Evolutionary conservation across 768 basidiomycete species (phyloP), one percentile per base, ranked within the genome.

Genomic region (Calocera cornea): DNA sequence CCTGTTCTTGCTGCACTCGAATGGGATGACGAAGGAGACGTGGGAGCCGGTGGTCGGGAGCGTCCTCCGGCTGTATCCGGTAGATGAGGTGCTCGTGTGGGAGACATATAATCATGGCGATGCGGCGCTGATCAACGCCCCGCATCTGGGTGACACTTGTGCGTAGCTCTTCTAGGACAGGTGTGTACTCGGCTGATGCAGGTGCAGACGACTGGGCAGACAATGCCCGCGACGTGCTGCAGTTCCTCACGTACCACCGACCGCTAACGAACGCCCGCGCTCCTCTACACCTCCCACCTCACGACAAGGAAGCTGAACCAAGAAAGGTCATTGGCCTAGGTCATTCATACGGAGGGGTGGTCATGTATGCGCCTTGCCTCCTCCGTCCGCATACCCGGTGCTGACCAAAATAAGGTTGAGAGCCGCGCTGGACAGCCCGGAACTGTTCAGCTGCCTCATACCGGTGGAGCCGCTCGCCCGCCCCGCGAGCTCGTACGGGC

Each of bases 71-170:
- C 31, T 2, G 27, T 27, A 29, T 27, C 24, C 75, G 38, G 67
- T 93, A 75, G 80, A 90, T 79, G 84, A 88, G 67, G 80, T 94
- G 0, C 95, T 91, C 90, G 73, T 83, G 0, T 87, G 90, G 81
- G 94, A 97, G 70, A 83, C 89, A 3, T 82, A 87, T 1, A 87
- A 92, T 68, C 91, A 95, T 68, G 94, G 92, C 0, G 93, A 95
- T 68, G 81, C 91, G n/a, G 87, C 82, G 0, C 74, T 90, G 14
- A 65, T 95, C 40, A 97, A 97, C 69, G 79, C 73, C 0, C 75
- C 77, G 0, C 78, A 77, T 19, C 78, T 88, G 1, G 83, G 85
- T 38, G 80, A 80, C 0, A 78, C 88, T 40, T 87, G 89, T 87
- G 74, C 71, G 85, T 78, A 41, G 8, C 10, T 65, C 41, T 14